Conservation (phyloP, 2,329 filamentous ascomycete genomes). For the Bertia moriformis region DNA sequence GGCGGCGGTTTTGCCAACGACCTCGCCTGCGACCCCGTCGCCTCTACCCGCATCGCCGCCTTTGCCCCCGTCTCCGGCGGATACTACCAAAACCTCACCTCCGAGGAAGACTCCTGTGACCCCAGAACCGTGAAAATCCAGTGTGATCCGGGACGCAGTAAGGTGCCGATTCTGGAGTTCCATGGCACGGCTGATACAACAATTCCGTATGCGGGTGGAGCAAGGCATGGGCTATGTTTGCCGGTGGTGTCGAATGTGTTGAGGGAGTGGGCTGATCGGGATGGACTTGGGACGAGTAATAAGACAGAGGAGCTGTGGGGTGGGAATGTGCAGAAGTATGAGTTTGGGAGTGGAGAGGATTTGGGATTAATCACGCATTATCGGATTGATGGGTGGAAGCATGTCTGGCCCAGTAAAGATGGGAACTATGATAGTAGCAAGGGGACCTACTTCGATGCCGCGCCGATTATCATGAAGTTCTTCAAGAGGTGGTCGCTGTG, state of each 20-base stretch:
- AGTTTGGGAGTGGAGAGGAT: slow-evolving; percentile 15
- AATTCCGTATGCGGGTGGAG: slow-evolving; percentile 27
- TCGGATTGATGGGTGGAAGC: slow-evolving; percentile 18
- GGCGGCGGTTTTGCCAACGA: slow-evolving; percentile 26
- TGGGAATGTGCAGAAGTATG: slow-evolving; percentile 12
- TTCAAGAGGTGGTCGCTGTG: too few species aligned
- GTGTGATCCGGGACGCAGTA: slow-evolving; percentile 17
- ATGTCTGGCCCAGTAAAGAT: slow-evolving; percentile 22
- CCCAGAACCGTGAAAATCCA: slow-evolving; percentile 16
- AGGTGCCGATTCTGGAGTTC: slow-evolving; percentile 30
- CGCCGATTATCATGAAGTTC: slow-evolving; percentile 22
- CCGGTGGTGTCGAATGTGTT: slow-evolving; percentile 26
- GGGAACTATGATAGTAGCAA: slow-evolving; percentile 16
- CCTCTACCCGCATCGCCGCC: slow-evolving; percentile 21
- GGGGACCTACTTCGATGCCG: slow-evolving; percentile 17
- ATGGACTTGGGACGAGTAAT: slow-evolving; percentile 11
- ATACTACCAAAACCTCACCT: too few species aligned
- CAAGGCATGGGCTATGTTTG: slow-evolving; percentile 23
- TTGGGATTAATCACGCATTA: slow-evolving; percentile 13
- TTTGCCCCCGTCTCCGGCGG: slow-evolving; percentile 25
- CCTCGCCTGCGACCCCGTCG: slow-evolving; percentile 21
- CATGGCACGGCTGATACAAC: slow-evolving; percentile 31
- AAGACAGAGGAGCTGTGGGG: slow-evolving; percentile 6
- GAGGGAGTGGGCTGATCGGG: slow-evolving; percentile 18
- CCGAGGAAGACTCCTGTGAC: slow-evolving; percentile 15